Evolutionary conservation across 306 rosid species (phyloP).

Genomic region (Gynostemma pentaphyllum): DNA sequence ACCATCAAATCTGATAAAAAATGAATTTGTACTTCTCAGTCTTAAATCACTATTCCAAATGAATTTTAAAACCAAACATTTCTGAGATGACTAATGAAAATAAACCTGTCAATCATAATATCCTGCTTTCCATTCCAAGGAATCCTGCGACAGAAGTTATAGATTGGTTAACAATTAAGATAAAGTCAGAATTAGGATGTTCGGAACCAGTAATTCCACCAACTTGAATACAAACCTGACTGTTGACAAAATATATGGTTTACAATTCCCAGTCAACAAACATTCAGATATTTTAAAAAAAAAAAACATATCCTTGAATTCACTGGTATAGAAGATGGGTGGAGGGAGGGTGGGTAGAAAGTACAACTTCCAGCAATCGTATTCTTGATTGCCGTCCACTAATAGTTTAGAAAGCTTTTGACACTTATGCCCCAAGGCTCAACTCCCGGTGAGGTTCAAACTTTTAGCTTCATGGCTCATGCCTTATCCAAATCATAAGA

Average conservation of each 20-base stretch:
- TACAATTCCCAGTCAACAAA: not conserved
- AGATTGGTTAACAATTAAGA: not conserved
- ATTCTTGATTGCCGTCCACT: too few species aligned
- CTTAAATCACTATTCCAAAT: not conserved
- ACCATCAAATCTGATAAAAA: slow-evolving; percentile 72
- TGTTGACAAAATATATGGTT: not conserved
- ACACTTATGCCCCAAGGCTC: too few species aligned
- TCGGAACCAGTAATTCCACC: not conserved
- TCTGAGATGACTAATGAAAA: not conserved
- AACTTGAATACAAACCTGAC: not conserved
- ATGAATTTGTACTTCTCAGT: slow-evolving; percentile 5
- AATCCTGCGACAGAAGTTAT: slow-evolving; percentile 46
- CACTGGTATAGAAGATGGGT: too few species aligned
- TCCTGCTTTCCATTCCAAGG: slow-evolving; percentile 99
- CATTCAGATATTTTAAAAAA: not conserved
- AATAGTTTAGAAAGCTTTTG: too few species aligned
- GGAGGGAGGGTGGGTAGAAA: not conserved
- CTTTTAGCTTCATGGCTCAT: too few species aligned
- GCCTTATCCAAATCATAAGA: too few species aligned
- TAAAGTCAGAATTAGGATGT: not conserved
- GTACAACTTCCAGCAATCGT: slow-evolving; percentile 4
- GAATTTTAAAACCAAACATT: not conserved
- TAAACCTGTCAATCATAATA: slow-evolving; percentile 75
- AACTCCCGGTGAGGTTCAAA: too few species aligned
- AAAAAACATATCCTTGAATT: too few species aligned